These are phyloP conservation scores for Trichocladium uniseriatum DNA, from an alignment of 495 filamentous ascomycete genomes.

Conservation along the genomic window DNA sequence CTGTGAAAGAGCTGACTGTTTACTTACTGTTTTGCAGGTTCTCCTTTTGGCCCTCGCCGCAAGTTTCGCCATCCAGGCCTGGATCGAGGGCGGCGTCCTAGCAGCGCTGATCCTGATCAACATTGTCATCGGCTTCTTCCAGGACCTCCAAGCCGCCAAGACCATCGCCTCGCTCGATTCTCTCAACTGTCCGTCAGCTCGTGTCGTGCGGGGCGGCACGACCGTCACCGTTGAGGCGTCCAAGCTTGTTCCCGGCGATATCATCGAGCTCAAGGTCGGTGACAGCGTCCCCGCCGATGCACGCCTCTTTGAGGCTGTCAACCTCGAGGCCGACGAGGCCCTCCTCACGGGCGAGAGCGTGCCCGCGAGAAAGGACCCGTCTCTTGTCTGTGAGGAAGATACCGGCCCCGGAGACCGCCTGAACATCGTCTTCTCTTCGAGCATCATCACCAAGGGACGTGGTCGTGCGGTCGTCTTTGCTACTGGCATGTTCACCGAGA, in stretches of 20 bases:
- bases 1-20: neutral
- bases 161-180: conserved; percentile 4
- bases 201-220: neutral
- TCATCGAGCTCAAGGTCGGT: conserved; percentile 57
- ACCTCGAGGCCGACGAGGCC: conserved; percentile 46
- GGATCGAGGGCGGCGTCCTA: conserved; percentile 4
- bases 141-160: conserved; percentile 5
- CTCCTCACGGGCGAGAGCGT: conserved; percentile 52
- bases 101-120: conserved; percentile 5
- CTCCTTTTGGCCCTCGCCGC: conserved; percentile 3
- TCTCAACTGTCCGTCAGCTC: conserved; percentile 1
- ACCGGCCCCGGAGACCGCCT: conserved; percentile 39
- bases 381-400: conserved; percentile 29
- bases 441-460: conserved; percentile 47
- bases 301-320: conserved; percentile 53
- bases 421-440: conserved; percentile 49
- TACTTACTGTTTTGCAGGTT: neutral
- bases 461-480: conserved; percentile 17
- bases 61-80: conserved; percentile 1
- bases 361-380: conserved; percentile 38
- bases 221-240: neutral
- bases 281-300: conserved; percentile 62
- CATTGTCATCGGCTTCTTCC: conserved; percentile 7
- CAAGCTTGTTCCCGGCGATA: conserved; percentile 50
- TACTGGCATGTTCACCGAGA: conserved; percentile 5